Evolutionary conservation across 2,329 filamentous ascomycete species (phyloP), one percentile per base, ranked within the genome.

Genomic region (Colletotrichum limetticola): DNA sequence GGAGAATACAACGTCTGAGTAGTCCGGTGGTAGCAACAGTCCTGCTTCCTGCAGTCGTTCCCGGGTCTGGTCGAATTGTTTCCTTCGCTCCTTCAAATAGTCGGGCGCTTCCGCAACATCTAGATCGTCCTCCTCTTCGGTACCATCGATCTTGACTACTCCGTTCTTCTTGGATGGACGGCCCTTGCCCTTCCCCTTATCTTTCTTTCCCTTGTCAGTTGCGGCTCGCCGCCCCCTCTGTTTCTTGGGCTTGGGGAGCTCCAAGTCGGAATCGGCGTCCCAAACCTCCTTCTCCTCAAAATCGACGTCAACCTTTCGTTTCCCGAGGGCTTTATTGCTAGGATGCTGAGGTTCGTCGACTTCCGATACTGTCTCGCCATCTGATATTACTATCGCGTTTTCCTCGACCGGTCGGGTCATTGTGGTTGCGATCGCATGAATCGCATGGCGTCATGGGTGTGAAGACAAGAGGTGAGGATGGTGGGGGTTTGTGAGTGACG

Each of bases 11-110:
- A 98, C 86, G 60, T 92, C 91, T 1, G 91, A 89, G 79, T 93
- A 97, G 61, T 90, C 89, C 0, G 97, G 97, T 0, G 97, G 95
- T 2, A 97, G 81, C 74, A 90, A 91, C 56, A 98, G 84, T 0
- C 93, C 94, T 6, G 89, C 90, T 68, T 93, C 89, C 70, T 91
- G 90, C 59, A 95, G 83, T 32, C 81, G 81, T 46, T 90, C 86
- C 59, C 84, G 85, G n/a, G 87, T 85, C 58, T 87, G 83, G 67
- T 97, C 92, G 78, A 97, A 95, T 26, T 87, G 83, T n/a, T 82
- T 85, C 28, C 93, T 89, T n/a, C 96, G 89, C 26, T 88, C 83
- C 75, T 89, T 87, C 32, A 98, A 80, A 79, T 97, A 96, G 24
- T 92, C 90, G 0, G 95, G 95, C 3, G 97, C 86, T 58, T 89